A percentile compares a stretch with the other conserved stretches of the same genome.
These are phyloP conservation scores for Xylariales sp. DNA, from an alignment of 2,329 filamentous ascomycete species.

Conservation along the genomic window DNA sequence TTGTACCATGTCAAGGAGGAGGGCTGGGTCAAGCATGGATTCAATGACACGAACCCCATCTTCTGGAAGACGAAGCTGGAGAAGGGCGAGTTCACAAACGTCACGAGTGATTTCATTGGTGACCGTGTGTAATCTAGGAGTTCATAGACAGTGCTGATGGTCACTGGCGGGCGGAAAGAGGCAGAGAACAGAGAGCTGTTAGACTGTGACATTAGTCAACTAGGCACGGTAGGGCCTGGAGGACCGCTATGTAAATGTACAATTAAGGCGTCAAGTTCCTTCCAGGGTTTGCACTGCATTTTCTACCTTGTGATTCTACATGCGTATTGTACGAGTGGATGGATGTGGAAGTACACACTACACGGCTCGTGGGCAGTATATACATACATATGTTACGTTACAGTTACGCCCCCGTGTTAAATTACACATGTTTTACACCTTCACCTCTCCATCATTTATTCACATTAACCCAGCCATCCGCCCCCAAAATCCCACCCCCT, in stretches of 20 bases:
- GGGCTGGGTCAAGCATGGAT: conserved; percentile 98
- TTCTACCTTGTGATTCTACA: background rate
- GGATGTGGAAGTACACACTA: too few species aligned
- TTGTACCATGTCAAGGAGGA: conserved; percentile 98
- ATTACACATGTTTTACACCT: too few species aligned
- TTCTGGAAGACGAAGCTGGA: conserved; percentile 99
- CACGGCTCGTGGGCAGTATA: too few species aligned
- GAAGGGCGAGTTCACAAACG: conserved; percentile 97
- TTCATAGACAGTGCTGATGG: background rate
- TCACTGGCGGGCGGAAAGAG: background rate
- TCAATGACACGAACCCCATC: conserved; percentile 96
- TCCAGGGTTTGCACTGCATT: background rate
- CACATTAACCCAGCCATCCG: conserved; percentile 36
- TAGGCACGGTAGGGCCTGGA: conserved; percentile 7
- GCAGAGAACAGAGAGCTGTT: conserved; percentile 13
- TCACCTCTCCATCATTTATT: too few species aligned
- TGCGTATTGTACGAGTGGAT: too few species aligned
- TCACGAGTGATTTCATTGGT: conserved; percentile 68
- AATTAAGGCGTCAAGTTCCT: conserved; percentile 13
- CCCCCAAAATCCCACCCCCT: conserved; percentile 56
- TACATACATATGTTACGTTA: too few species aligned
- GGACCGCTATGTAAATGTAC: conserved; percentile 20
- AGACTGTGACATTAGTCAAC: conserved; percentile 15
- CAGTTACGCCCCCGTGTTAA: background rate
- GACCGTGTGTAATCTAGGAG: conserved; percentile 10